Conservation (phyloP, 345 rosid species). For the Acer yangbiense region DNA sequence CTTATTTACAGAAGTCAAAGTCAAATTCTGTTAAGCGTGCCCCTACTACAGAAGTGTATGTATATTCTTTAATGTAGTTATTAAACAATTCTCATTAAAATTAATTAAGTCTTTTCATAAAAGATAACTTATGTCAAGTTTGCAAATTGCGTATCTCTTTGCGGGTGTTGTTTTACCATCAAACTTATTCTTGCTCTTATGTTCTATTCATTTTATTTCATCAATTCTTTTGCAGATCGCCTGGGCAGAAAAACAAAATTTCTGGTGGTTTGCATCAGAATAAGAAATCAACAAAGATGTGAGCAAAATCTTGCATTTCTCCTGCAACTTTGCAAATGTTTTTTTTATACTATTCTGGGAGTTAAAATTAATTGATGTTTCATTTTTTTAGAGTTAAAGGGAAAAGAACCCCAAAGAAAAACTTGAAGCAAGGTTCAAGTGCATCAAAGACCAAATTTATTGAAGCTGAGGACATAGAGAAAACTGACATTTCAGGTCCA, state of each 20-base stretch:
- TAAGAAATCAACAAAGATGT: conserved; percentile 55
- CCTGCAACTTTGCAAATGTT: conserved; percentile 3
- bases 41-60: conserved; percentile 54
- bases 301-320: conserved; percentile 33
- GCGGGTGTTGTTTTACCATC: background rate
- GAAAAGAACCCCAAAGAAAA: conserved; percentile 87
- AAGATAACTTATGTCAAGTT: conserved; percentile 11
- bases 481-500: conserved; percentile 43
- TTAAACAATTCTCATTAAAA: background rate
- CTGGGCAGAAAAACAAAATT: conserved; percentile 48
- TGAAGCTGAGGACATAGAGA: conserved; percentile 46
- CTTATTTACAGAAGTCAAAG: conserved; percentile 62
- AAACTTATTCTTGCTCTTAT: conserved; percentile 10
- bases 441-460: conserved; percentile 35
- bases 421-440: conserved; percentile 35
- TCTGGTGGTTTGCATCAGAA: conserved; percentile 37
- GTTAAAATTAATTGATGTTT: conserved; percentile 20
- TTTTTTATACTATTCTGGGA: conserved; percentile 13
- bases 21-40: conserved; percentile 44
- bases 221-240: conserved; percentile 49
- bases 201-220: conserved; percentile 8
- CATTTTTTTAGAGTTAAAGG: conserved; percentile 55
- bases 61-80: conserved; percentile 13
- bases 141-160: conserved; percentile 3
- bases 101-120: background rate